A percentile compares a stretch with the other conserved stretches of the same genome.
Evolutionary conservation across 305 asterid genomes (phyloP).

Genomic region (Fraxinus platypoda): DNA sequence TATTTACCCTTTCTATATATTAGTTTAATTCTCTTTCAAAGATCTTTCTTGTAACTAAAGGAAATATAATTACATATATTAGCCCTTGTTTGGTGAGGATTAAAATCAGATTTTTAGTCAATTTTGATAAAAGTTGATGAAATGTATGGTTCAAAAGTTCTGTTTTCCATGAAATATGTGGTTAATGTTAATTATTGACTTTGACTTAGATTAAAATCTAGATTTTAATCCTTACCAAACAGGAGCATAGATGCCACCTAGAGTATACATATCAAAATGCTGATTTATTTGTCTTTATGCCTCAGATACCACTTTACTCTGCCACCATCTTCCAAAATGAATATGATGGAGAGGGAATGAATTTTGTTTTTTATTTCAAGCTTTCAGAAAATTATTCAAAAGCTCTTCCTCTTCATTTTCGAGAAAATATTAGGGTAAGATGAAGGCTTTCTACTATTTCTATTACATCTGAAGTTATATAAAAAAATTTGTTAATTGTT

Average conservation of each 20-base stretch:
- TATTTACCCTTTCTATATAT: background rate
- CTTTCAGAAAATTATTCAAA: constrained; percentile 67
- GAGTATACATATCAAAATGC: constrained; percentile 4
- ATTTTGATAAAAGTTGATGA: too few species aligned
- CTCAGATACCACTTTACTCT: constrained; percentile 82
- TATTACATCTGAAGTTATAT: background rate
- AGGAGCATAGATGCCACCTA: background rate
- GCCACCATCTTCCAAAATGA: constrained; percentile 75
- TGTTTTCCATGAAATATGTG: too few species aligned
- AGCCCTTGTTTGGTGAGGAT: background rate
- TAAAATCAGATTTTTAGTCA: too few species aligned
- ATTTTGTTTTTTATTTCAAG: constrained; percentile 75
- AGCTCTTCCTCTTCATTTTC: constrained; percentile 73
- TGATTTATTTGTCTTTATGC: background rate
- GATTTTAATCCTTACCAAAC: background rate
- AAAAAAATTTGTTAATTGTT: background rate
- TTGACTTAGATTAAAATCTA: background rate
- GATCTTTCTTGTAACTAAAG: background rate
- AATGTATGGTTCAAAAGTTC: too few species aligned
- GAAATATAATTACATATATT: background rate
- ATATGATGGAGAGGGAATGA: constrained; percentile 80
- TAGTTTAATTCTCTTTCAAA: background rate
- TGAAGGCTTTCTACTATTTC: constrained; percentile 11
- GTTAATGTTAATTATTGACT: too few species aligned
- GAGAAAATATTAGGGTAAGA: constrained; percentile 74